phyloP scores from a whole-genome alignment of 2,329 filamentous ascomycete species.

The Penicillium digitatum region DNA sequence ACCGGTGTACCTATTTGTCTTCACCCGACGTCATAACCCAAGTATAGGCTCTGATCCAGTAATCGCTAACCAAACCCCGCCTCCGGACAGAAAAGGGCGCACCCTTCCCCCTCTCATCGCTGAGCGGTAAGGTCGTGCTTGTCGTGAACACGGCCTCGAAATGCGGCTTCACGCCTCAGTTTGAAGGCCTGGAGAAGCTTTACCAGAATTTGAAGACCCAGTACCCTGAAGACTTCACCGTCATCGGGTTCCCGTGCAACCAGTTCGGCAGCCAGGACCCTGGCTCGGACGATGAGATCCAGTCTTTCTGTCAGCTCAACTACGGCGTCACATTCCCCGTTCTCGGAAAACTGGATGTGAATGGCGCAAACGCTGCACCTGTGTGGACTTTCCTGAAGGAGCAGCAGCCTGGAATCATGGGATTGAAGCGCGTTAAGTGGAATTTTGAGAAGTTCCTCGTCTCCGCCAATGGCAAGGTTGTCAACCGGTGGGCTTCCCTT shows the following conservation, averaged over 20 bases:
- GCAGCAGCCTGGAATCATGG: conserved; percentile 74
- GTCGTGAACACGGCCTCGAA: conserved; percentile 98
- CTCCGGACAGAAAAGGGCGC: conserved; percentile 62
- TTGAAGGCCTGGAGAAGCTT: conserved; percentile 81
- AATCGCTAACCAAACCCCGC: conserved; percentile 5
- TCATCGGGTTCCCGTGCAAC: conserved; percentile 98
- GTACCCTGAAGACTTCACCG: conserved; percentile 71
- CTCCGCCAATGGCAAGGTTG: conserved; percentile 78
- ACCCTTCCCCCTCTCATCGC: conserved; percentile 64
- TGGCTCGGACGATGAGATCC: conserved; percentile 73
- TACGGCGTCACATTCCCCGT: conserved; percentile 92
- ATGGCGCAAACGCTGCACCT: conserved; percentile 75
- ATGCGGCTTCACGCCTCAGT: conserved; percentile 98
- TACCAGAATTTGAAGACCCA: conserved; percentile 71
- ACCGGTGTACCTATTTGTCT: neutral
- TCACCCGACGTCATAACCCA: neutral
- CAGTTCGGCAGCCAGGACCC: conserved; percentile 93
- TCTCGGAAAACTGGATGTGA: conserved; percentile 88
- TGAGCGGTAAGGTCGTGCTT: conserved; percentile 89
- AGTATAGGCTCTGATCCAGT: neutral
- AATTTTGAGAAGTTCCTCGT: conserved; percentile 99
- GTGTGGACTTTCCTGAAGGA: conserved; percentile 72
- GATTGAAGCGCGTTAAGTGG: conserved; percentile 93
- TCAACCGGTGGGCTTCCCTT: conserved; percentile 78
- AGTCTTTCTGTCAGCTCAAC: conserved; percentile 84